These are phyloP conservation scores for Suillus discolor DNA, from an alignment of 768 basidiomycete species.

Conservation along the genomic window DNA sequence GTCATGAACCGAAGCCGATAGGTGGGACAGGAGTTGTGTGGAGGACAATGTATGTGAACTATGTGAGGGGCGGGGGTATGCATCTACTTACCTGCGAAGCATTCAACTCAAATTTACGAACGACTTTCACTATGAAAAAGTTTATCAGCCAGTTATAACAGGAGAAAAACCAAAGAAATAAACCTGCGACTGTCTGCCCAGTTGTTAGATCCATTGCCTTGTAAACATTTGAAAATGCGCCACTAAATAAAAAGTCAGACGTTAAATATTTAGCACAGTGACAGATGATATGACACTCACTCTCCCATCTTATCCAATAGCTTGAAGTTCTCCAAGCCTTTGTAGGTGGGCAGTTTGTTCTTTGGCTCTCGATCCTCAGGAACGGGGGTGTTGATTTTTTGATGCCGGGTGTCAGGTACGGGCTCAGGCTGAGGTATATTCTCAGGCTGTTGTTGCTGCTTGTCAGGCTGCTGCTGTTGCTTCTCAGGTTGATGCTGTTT, in stretches of 20 bases:
- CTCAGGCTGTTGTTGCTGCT: slow-evolving; percentile 9
- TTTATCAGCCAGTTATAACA: slow-evolving; percentile 12
- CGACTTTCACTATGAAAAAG: slow-evolving; percentile 74
- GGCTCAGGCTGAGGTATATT: slow-evolving; percentile 9
- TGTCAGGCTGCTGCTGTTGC: slow-evolving; percentile 21
- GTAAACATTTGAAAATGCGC: slow-evolving; percentile 99
- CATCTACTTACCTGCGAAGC: slow-evolving; percentile 78
- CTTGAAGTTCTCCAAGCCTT: slow-evolving; percentile 79
- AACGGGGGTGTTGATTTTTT: slow-evolving; percentile 59
- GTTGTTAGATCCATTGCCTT: slow-evolving; percentile 79
- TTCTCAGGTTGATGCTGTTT: slow-evolving; percentile 20
- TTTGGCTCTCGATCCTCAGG: slow-evolving; percentile 75
- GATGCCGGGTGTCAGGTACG: slow-evolving; percentile 37
- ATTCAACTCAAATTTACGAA: slow-evolving; percentile 91
- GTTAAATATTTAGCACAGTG: slow-evolving; percentile 3
- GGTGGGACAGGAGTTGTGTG: slow-evolving; percentile 24
- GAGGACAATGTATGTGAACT: slow-evolving; percentile 27
- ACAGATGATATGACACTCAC: slow-evolving; percentile 50
- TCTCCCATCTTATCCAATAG: slow-evolving; percentile 91
- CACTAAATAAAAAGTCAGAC: slow-evolving; percentile 47
- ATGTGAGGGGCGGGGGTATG: slow-evolving; percentile 21
- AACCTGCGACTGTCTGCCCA: slow-evolving; percentile 82
- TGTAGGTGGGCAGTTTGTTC: slow-evolving; percentile 81
- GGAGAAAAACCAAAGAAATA: slow-evolving; percentile 25
- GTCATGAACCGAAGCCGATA: slow-evolving; percentile 24